These are phyloP conservation scores for Monosporozyma solicola DNA, from an alignment of 805 yeast genomes.

Conservation along the genomic window DNA sequence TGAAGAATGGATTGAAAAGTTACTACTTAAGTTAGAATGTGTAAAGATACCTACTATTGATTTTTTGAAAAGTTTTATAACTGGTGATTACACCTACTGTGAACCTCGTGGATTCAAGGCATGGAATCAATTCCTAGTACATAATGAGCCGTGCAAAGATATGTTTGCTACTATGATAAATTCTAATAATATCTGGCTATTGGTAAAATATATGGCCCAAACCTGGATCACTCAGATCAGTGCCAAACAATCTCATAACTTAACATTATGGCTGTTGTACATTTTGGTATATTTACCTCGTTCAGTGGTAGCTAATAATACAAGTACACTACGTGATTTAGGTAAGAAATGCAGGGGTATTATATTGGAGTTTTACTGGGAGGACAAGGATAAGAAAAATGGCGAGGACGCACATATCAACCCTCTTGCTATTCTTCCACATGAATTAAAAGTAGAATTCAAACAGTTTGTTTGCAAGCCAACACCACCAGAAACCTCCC, in stretches of 20 bases:
- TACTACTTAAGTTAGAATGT: slow-evolving; percentile 7
- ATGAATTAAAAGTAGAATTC: neutral
- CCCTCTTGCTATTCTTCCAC: neutral
- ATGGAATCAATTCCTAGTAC: slow-evolving; percentile 22
- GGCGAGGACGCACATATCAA: neutral
- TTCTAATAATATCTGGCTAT: slow-evolving; percentile 15
- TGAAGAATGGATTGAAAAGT: slow-evolving; percentile 16
- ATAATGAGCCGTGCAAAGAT: slow-evolving; percentile 21
- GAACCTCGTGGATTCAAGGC: slow-evolving; percentile 21
- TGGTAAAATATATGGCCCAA: slow-evolving; percentile 21
- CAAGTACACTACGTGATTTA: slow-evolving; percentile 22
- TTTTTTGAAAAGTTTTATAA: slow-evolving; percentile 13
- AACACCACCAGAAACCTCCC: neutral
- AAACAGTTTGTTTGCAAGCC: neutral
- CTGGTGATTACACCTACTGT: slow-evolving; percentile 3
- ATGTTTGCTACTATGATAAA: slow-evolving; percentile 11
- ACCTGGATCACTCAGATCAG: slow-evolving; percentile 20
- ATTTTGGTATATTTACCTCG: slow-evolving; percentile 21
- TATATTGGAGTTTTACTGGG: neutral
- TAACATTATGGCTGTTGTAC: slow-evolving; percentile 22
- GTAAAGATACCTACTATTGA: slow-evolving; percentile 10
- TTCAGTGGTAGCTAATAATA: slow-evolving; percentile 18
- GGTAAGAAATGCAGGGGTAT: slow-evolving; percentile 19
- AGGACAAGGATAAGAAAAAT: neutral
- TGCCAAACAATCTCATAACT: slow-evolving; percentile 8